Conservation (phyloP, 2,329 filamentous ascomycete species). For the Colletotrichum scovillei region DNA sequence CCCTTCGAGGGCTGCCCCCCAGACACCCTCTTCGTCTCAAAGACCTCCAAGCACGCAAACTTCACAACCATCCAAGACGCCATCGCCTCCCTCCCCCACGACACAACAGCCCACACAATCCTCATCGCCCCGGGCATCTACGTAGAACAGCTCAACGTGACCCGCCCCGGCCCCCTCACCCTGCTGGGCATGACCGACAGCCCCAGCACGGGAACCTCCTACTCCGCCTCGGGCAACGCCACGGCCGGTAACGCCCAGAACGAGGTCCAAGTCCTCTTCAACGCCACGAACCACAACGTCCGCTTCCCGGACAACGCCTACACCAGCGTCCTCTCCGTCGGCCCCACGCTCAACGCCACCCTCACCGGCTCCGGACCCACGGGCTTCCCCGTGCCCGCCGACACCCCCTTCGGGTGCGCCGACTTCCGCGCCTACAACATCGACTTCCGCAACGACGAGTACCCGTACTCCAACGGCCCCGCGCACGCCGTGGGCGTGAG, state of each 20-base stretch:
- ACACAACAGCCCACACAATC: conserved; percentile 62
- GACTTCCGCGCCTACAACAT: conserved; percentile 77
- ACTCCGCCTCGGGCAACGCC: conserved; percentile 56
- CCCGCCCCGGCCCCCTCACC: conserved; percentile 69
- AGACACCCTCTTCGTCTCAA: conserved; percentile 55
- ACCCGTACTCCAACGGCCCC: conserved; percentile 62
- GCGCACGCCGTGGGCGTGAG: conserved; percentile 70
- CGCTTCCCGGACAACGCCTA: conserved; percentile 68
- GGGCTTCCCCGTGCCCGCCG: conserved; percentile 68
- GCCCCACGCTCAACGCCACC: conserved; percentile 71
- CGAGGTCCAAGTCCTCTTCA: conserved; percentile 68
- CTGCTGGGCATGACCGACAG: conserved; percentile 68
- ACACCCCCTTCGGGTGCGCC: conserved; percentile 71
- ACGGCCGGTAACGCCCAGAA: conserved; percentile 44
- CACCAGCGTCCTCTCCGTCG: conserved; percentile 71
- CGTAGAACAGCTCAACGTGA: conserved; percentile 74
- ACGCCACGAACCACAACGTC: conserved; percentile 62
- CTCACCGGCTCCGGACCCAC: conserved; percentile 71
- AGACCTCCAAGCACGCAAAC: conserved; percentile 45
- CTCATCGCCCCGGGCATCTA: conserved; percentile 71
- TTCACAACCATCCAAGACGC: conserved; percentile 54
- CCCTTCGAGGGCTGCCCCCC: conserved; percentile 50
- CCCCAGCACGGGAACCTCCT: conserved; percentile 45
- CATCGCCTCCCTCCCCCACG: conserved; percentile 51
- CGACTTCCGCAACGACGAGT: conserved; percentile 71